phyloP scores from a whole-genome alignment of 2,329 filamentous ascomycete genomes.

The Emmonsiellopsis sp. region DNA sequence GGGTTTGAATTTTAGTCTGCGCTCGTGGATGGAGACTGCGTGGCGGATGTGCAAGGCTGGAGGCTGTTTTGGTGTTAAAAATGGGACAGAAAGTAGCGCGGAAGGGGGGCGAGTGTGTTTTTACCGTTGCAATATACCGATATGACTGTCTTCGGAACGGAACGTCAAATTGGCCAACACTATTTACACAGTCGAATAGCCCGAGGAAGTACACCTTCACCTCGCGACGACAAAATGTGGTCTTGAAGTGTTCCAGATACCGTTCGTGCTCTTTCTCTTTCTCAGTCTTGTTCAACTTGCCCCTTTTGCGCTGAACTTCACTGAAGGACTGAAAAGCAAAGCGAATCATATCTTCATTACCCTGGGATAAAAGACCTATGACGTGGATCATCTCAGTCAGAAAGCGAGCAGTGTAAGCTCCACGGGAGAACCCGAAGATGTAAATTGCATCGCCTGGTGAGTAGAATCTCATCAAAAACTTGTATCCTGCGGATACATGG shows the following conservation, averaged over 20 bases:
- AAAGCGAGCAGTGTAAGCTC: constrained; percentile 46
- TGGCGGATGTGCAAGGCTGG: constrained; percentile 42
- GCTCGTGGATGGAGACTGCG: constrained; percentile 45
- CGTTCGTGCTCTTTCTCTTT: constrained; percentile 11
- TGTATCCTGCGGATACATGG: constrained; percentile 45
- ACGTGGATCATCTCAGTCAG: constrained; percentile 43
- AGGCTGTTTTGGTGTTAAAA: constrained; percentile 15
- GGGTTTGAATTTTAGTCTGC: constrained; percentile 47
- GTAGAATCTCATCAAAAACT: constrained; percentile 48
- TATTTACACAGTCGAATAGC: constrained; percentile 47
- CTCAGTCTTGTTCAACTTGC: constrained; percentile 15
- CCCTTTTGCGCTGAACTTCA: constrained; percentile 24
- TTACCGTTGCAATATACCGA: constrained; percentile 28
- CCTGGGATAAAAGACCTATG: constrained; percentile 41
- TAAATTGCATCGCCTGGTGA: constrained; percentile 43
- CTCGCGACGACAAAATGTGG: constrained; percentile 39
- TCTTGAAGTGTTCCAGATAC: constrained; percentile 36
- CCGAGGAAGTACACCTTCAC: constrained; percentile 46
- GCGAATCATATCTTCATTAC: constrained; percentile 46
- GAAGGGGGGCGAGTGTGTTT: constrained; percentile 16
- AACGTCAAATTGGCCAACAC: constrained; percentile 28
- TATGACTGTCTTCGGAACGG: constrained; percentile 30
- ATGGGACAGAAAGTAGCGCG: constrained; percentile 8
- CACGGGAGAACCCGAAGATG: constrained; percentile 46
- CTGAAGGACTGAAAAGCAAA: constrained; percentile 35